These are phyloP conservation scores for Thielaviopsis musarum DNA, from an alignment of 2,329 filamentous ascomycete genomes.

Conservation along the genomic window DNA sequence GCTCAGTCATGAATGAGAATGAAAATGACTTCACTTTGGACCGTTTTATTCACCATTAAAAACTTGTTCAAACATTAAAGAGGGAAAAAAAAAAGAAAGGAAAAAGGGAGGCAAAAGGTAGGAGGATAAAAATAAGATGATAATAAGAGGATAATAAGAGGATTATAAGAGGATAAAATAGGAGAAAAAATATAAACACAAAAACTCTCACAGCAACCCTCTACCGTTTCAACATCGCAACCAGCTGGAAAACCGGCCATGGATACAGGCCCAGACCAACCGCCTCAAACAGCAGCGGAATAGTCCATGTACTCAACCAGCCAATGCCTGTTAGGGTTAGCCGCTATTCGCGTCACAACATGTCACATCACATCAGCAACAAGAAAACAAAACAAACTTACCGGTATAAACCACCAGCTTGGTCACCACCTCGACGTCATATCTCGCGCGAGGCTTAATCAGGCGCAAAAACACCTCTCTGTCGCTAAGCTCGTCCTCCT, in stretches of 20 bases:
- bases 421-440: constrained; percentile 97
- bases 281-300: constrained; percentile 54
- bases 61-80: no score
- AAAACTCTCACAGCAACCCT: not conserved
- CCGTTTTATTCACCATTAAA: no score
- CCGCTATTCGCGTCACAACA: not conserved
- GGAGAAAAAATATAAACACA: not conserved
- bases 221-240: not conserved
- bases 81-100: not conserved
- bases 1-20: no score
- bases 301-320: constrained; percentile 62
- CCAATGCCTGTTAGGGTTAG: constrained; percentile 48
- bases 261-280: constrained; percentile 30
- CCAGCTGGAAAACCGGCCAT: constrained; percentile 3
- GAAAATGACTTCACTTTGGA: no score
- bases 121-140: not conserved
- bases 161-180: not conserved
- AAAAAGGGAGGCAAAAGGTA: not conserved
- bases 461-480: constrained; percentile 71
- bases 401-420: constrained; percentile 91
- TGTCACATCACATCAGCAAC: constrained; percentile 13
- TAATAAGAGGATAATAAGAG: not conserved
- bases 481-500: constrained; percentile 42
- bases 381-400: constrained; percentile 24
- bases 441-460: constrained; percentile 74